phyloP scores from a whole-genome alignment of 441 rosid genomes.

The Breynia disticha region DNA sequence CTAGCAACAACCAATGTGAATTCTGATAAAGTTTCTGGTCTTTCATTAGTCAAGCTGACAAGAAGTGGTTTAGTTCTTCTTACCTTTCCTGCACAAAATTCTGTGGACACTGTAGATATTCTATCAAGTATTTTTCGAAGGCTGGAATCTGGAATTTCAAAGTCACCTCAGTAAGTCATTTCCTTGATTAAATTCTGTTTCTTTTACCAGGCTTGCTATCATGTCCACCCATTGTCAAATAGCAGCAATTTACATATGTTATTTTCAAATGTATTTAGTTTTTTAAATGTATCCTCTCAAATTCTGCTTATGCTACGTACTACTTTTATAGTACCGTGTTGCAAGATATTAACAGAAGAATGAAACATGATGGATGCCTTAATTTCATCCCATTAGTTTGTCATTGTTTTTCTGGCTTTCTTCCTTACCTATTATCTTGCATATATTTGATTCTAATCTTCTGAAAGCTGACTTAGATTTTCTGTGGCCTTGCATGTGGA shows the following conservation, averaged over 20 bases:
- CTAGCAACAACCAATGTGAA: slow-evolving; percentile 17
- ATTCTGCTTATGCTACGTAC: too few relatives aligned
- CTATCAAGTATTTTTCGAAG: slow-evolving; percentile 40
- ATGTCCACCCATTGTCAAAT: not conserved
- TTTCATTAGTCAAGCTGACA: slow-evolving; percentile 79
- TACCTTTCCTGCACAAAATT: slow-evolving; percentile 36
- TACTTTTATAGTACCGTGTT: too few relatives aligned
- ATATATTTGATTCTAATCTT: too few relatives aligned
- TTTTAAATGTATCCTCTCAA: too few relatives aligned
- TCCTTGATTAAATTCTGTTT: not conserved
- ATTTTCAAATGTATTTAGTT: too few relatives aligned
- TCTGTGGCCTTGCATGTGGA: too few relatives aligned
- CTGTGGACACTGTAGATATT: slow-evolving; percentile 29
- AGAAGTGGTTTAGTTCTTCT: slow-evolving; percentile 78
- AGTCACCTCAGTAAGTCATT: slow-evolving; percentile 59
- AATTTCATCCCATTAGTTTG: too few relatives aligned
- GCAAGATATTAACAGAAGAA: too few relatives aligned
- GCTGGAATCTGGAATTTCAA: slow-evolving; percentile 49
- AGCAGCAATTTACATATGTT: not conserved
- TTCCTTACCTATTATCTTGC: too few relatives aligned
- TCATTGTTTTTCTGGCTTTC: too few relatives aligned
- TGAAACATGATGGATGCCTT: too few relatives aligned
- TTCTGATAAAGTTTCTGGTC: slow-evolving; percentile 24
- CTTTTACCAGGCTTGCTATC: not conserved
- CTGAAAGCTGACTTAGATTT: too few relatives aligned